phyloP scores from a whole-genome alignment of 2,329 filamentous ascomycete species.

The Hymenoscyphus scutula region DNA sequence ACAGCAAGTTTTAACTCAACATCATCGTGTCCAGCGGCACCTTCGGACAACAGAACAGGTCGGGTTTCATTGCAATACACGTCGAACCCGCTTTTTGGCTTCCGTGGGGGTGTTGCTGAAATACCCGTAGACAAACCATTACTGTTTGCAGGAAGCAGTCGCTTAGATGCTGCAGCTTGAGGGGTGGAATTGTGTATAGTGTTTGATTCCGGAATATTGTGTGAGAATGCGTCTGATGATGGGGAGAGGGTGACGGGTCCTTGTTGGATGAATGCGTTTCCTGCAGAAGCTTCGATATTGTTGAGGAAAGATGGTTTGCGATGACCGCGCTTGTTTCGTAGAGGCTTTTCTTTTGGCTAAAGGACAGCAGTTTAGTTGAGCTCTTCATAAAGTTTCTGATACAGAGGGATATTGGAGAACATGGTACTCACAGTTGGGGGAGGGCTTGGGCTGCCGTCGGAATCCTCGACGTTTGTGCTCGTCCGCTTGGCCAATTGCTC shows the following conservation, averaged over 20 bases:
- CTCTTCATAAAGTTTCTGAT: constrained; percentile 8
- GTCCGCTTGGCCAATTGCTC: constrained; percentile 73
- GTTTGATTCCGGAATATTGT: constrained; percentile 42
- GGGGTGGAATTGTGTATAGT: constrained; percentile 28
- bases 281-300: constrained; percentile 38
- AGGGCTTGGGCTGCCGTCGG: constrained; percentile 75
- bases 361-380: constrained; percentile 26
- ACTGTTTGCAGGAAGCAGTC: constrained; percentile 23
- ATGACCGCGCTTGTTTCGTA: constrained; percentile 71
- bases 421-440: constrained; percentile 65
- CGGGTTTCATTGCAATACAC: constrained; percentile 33
- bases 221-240: constrained; percentile 53
- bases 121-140: constrained; percentile 36
- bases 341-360: constrained; percentile 74
- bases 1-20: constrained; percentile 31
- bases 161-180: constrained; percentile 31
- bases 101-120: constrained; percentile 11
- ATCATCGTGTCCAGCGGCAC: constrained; percentile 30
- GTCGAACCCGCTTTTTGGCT: constrained; percentile 32
- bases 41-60: constrained; percentile 25
- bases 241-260: constrained; percentile 47
- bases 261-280: constrained; percentile 47
- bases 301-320: constrained; percentile 52
- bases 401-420: constrained; percentile 12
- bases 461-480: constrained; percentile 72